phyloP scores from a whole-genome alignment of 164 flowering plant species.

The Annona squamosa region DNA sequence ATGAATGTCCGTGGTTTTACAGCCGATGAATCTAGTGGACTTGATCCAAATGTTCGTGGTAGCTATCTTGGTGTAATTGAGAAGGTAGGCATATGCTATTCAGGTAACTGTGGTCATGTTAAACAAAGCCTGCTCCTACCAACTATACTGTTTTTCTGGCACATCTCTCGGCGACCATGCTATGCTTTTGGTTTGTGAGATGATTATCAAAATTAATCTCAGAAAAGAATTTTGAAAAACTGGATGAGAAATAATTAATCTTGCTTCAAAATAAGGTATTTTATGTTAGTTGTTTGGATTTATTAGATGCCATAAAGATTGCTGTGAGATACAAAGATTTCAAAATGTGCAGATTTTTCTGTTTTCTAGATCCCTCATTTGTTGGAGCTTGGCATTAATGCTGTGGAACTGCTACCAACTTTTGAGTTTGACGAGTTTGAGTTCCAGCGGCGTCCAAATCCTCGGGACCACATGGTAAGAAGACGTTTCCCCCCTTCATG shows the following conservation, averaged over 20 bases:
- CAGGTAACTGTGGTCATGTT: background rate
- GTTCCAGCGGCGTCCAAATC: conserved; percentile 78
- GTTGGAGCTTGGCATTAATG: conserved; percentile 90
- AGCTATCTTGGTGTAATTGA: conserved; percentile 91
- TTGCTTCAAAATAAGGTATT: background rate
- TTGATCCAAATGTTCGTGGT: conserved; percentile 62
- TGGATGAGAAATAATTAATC: background rate
- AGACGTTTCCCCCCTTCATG: background rate
- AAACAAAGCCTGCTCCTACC: background rate
- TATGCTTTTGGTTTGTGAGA: background rate
- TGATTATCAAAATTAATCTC: background rate
- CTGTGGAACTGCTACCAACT: conserved; percentile 88
- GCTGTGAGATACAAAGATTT: too few relatives aligned
- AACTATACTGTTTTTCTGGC: background rate
- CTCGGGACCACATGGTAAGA: conserved; percentile 91
- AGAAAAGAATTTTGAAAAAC: too few relatives aligned
- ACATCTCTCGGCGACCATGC: background rate
- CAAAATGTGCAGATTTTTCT: conserved; percentile 6
- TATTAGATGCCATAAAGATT: background rate
- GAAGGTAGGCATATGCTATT: conserved; percentile 44
- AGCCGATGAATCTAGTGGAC: conserved; percentile 75
- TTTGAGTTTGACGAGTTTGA: conserved; percentile 97
- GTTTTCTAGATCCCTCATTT: conserved; percentile 83
- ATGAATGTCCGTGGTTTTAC: conserved; percentile 98
- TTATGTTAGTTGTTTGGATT: background rate